These are phyloP conservation scores for Colletotrichum echinochloae DNA, from an alignment of 2,329 filamentous ascomycete species.

Conservation along the genomic window DNA sequence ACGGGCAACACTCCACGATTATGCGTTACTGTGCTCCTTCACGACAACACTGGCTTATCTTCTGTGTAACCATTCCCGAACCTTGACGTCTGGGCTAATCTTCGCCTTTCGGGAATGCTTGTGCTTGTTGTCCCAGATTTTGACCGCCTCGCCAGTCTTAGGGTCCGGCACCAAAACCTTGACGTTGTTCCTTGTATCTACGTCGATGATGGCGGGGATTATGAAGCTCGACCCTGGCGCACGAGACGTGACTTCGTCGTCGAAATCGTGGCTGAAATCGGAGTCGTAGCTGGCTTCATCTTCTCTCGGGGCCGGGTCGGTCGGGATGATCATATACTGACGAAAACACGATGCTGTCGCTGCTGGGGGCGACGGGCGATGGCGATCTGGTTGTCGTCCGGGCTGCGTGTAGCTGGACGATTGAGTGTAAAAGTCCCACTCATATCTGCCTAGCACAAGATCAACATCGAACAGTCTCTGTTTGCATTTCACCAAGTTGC, in stretches of 20 bases:
- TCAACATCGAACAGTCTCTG: background rate
- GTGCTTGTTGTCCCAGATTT: constrained; percentile 18
- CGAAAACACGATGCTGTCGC: background rate
- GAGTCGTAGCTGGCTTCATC: background rate
- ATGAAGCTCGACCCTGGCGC: background rate
- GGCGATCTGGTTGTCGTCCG: no score
- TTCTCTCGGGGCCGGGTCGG: background rate
- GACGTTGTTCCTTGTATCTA: constrained; percentile 30
- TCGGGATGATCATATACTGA: background rate
- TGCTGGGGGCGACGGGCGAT: background rate
- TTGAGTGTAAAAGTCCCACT: background rate
- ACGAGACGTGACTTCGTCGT: background rate
- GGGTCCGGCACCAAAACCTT: constrained; percentile 15
- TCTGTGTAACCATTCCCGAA: constrained; percentile 5
- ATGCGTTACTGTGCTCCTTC: background rate
- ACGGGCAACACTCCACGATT: accelerated
- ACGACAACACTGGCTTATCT: background rate
- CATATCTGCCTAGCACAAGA: background rate
- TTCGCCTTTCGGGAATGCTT: constrained; percentile 4
- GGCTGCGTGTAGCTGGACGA: background rate
- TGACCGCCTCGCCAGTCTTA: background rate
- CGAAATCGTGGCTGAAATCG: background rate
- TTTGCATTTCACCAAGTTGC: background rate
- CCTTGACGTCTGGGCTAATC: background rate
- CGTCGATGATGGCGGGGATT: constrained; percentile 29